phyloP scores from a whole-genome alignment of 2,329 filamentous ascomycete species.

The Curvularia eragrostidis region DNA sequence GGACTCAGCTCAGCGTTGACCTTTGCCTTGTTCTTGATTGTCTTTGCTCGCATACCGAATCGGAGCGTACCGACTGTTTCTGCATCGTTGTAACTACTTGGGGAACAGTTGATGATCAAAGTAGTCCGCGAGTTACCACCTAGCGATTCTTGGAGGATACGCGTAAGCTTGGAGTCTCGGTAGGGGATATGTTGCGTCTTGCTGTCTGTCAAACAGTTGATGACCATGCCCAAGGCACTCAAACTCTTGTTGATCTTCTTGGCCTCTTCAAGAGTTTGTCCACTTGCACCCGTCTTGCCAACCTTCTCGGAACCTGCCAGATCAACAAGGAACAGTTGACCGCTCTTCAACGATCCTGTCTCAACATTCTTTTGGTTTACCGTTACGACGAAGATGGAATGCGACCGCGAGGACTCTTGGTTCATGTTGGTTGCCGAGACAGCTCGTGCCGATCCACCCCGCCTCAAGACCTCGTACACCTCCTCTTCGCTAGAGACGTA shows the following conservation, averaged over 20 bases:
- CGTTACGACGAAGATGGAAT: constrained; percentile 97
- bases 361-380: constrained; percentile 98
- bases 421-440: constrained; percentile 99
- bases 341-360: constrained; percentile 93
- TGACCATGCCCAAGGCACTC: constrained; percentile 98
- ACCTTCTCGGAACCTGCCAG: constrained; percentile 98
- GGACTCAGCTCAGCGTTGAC: constrained; percentile 98
- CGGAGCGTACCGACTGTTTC: constrained; percentile 91
- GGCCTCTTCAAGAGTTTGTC: constrained; percentile 95
- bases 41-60: constrained; percentile 95
- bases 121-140: constrained; percentile 99
- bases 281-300: constrained; percentile 96
- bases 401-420: constrained; percentile 94
- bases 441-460: constrained; percentile 87
- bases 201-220: constrained; percentile 94
- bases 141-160: constrained; percentile 94
- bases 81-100: constrained; percentile 95
- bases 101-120: constrained; percentile 98
- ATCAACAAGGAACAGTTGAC: constrained; percentile 96
- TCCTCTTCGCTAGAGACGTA: constrained; percentile 96
- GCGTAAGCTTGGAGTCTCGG: constrained; percentile 95
- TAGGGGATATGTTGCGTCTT: constrained; percentile 97
- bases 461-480: constrained; percentile 95
- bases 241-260: constrained; percentile 99
- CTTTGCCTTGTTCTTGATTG: constrained; percentile 99